Base-by-base conservation (phyloP, 345 rosid genomes). In the Gossypium herbaceum region DNA sequence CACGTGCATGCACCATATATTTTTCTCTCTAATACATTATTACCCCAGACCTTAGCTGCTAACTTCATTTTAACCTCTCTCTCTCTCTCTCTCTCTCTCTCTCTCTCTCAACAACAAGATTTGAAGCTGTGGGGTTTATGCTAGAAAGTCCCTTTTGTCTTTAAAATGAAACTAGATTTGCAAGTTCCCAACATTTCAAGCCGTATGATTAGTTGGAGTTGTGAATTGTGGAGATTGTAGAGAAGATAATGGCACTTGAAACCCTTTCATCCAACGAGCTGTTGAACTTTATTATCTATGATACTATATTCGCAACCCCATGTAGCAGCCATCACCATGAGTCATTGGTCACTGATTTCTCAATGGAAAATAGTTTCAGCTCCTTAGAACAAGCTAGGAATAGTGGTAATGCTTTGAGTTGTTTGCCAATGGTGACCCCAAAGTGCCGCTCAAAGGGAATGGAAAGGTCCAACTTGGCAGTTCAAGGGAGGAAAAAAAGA, bases 251-350 rank as follows among this genome's bases (percentile, higher is more conserved):
- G 94, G 78, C 87, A 71, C 76, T 86, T 6, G 92, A 90, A 79
- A 82, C 92, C 74, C 82, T 90, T 17, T 89, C 91, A 77, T 87
- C 94, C 50, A 90, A 78, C 43, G 94, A 93, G 77, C 83, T 89
- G 78, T 76, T 85, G 74, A 87, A 86, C 84, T 82, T 84, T 76
- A 79, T 90, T 50, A 82, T 90, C 85, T 82, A 85, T 59, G 98
- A 88, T 68, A 88, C 89, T 54, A 85, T 90, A 74, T 85, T 88
- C 57, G 90, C 90, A 58, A 81, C 86, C 17, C 88, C 97, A 34
- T 80, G 71, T 68, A 71, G 74, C 78, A 74, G 60, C 78, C 80
- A 78, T 45, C 78, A 80, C 78, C 80, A 80, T 45, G 80, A 79
- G 45, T 72, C 84, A 55, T 27, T 70, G 12, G 77, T 55, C 12